Conservation (phyloP, 305 asterid species). For the Fraxinus dipetala region DNA sequence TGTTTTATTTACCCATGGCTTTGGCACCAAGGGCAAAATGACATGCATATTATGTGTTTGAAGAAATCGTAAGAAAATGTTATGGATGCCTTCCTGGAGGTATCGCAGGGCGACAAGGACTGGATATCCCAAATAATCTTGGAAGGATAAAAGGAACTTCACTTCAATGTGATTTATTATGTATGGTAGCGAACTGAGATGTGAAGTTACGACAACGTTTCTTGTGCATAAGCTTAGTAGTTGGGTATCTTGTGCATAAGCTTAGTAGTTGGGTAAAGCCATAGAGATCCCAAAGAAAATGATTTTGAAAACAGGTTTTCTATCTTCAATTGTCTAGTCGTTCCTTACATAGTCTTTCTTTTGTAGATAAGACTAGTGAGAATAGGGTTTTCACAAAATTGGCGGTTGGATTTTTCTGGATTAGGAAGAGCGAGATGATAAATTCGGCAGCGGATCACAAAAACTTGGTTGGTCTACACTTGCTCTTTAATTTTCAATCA, state of each 20-base stretch:
- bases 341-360: background rate
- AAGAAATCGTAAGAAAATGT: background rate
- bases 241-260: background rate
- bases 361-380: background rate
- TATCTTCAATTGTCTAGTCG: background rate
- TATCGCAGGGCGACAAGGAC: background rate
- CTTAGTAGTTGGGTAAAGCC: background rate
- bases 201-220: background rate
- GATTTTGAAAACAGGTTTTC: background rate
- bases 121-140: background rate
- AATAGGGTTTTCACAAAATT: background rate
- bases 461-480: background rate
- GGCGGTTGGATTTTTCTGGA: background rate
- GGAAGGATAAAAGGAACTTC: background rate
- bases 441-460: background rate
- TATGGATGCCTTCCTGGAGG: background rate
- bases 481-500: background rate
- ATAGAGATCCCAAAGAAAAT: background rate
- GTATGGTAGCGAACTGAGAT: background rate
- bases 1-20: background rate
- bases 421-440: background rate
- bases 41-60: background rate
- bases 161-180: background rate
- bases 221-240: background rate
- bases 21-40: background rate